Evolutionary conservation across 116 monocot species (phyloP).

Genomic region (Phalaenopsis hybrid): DNA sequence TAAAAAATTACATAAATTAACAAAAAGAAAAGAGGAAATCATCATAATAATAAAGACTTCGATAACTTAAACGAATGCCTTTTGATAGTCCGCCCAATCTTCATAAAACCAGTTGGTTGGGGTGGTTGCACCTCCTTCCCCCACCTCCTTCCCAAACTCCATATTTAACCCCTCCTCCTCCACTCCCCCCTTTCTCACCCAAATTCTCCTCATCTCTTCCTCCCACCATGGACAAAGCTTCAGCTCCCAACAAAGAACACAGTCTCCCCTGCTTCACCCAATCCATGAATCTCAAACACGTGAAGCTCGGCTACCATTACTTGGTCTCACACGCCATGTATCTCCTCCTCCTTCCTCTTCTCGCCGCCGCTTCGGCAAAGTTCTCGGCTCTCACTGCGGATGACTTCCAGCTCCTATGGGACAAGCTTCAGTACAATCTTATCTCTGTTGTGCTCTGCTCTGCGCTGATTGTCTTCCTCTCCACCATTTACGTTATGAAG

Average conservation of each 20-base stretch:
- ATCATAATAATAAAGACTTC: too few relatives aligned
- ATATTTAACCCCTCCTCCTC: background rate
- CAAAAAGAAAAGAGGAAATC: too few relatives aligned
- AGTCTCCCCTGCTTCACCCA: constrained; percentile 29
- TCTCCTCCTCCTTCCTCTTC: constrained; percentile 13
- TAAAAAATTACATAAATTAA: too few relatives aligned
- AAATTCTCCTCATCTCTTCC: background rate
- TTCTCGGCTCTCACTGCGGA: constrained; percentile 5
- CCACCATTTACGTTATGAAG: constrained; percentile 6
- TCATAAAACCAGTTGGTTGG: constrained; percentile 9
- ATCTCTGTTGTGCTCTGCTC: constrained; percentile 14
- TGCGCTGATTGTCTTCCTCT: constrained; percentile 1
- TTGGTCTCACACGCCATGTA: constrained; percentile 11
- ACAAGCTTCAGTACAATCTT: constrained; percentile 7
- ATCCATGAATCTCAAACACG: constrained; percentile 50
- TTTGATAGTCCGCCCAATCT: background rate
- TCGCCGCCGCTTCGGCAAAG: constrained; percentile 4
- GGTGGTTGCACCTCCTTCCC: constrained; percentile 11
- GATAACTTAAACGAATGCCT: too few relatives aligned
- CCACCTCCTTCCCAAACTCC: background rate
- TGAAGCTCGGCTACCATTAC: constrained; percentile 43
- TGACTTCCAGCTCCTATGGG: background rate
- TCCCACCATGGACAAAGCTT: background rate
- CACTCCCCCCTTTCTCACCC: background rate
- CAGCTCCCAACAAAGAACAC: background rate